Conservation (phyloP, 1,284 basidiomycete genomes). For the Heterobasidion irregulare region DNA sequence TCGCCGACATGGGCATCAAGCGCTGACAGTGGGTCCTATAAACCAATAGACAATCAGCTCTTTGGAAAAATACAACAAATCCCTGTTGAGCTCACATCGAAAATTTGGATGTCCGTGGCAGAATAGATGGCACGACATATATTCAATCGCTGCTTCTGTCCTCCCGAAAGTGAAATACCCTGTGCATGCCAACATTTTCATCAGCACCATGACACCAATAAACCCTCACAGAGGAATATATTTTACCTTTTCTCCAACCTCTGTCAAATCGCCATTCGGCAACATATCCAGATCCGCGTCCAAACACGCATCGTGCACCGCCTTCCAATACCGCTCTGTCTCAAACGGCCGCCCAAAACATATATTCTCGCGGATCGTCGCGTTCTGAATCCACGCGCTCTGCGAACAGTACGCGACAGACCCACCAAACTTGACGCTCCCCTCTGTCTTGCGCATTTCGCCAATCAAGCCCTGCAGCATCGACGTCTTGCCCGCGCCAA, state of each 20-base stretch:
- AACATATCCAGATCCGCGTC: slow-evolving; percentile 77
- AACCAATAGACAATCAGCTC: background rate
- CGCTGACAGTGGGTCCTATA: slow-evolving; percentile 65
- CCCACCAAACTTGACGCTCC: slow-evolving; percentile 56
- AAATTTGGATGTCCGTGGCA: slow-evolving; percentile 78
- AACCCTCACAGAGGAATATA: background rate
- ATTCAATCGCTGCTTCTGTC: slow-evolving; percentile 71
- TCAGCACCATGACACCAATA: background rate
- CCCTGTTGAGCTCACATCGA: slow-evolving; percentile 44
- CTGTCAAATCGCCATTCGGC: slow-evolving; percentile 78
- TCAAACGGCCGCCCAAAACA: slow-evolving; percentile 81
- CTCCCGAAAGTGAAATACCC: slow-evolving; percentile 79
- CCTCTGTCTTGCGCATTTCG: slow-evolving; percentile 64
- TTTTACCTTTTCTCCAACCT: slow-evolving; percentile 74
- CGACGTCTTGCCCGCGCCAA: slow-evolving; percentile 61
- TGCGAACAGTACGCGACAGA: slow-evolving; percentile 48
- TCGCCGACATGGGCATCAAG: slow-evolving; percentile 87
- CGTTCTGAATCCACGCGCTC: slow-evolving; percentile 60
- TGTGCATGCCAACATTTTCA: slow-evolving; percentile 11
- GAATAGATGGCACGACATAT: slow-evolving; percentile 84
- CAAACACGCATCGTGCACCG: slow-evolving; percentile 67
- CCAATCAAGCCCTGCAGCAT: slow-evolving; percentile 75
- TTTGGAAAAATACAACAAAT: background rate
- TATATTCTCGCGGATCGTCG: slow-evolving; percentile 76
- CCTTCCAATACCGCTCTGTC: slow-evolving; percentile 71